phyloP scores from a whole-genome alignment of 148 eudicot genomes.

The Nepenthes mirabilis region DNA sequence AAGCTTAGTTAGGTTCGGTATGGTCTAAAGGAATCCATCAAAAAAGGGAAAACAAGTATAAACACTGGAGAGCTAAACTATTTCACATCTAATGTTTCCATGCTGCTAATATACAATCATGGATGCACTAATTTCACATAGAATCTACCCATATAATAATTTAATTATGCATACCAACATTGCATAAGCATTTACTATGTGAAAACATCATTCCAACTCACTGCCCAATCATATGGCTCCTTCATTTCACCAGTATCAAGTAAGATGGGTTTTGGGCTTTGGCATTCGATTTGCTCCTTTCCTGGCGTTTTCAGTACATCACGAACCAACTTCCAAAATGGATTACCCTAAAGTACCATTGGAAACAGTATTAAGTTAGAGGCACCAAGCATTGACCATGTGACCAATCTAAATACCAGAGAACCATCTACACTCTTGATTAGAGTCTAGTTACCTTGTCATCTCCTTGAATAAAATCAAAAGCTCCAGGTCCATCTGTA shows the following conservation, averaged over 20 bases:
- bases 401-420: background rate
- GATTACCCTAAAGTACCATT: slow-evolving; percentile 52
- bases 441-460: slow-evolving; percentile 28
- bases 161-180: background rate
- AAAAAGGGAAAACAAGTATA: too few species aligned
- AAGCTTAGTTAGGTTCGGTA: too few species aligned
- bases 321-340: slow-evolving; percentile 81
- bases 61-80: too few species aligned
- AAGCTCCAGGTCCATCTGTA: slow-evolving; percentile 98
- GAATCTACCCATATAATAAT: background rate
- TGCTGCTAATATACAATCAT: too few species aligned
- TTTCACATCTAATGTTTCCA: too few species aligned
- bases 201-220: slow-evolving; percentile 23
- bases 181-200: background rate
- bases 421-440: background rate
- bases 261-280: slow-evolving; percentile 71
- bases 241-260: slow-evolving; percentile 98
- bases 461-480: slow-evolving; percentile 94
- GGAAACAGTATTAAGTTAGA: background rate
- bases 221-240: slow-evolving; percentile 95
- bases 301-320: slow-evolving; percentile 56
- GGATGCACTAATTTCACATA: too few species aligned
- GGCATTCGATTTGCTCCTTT: slow-evolving; percentile 67
- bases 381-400: slow-evolving; percentile 3
- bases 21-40: too few species aligned